These are phyloP conservation scores for Aegilops sharonensis DNA, from an alignment of 176 grass and related monocot species.

Conservation along the genomic window DNA sequence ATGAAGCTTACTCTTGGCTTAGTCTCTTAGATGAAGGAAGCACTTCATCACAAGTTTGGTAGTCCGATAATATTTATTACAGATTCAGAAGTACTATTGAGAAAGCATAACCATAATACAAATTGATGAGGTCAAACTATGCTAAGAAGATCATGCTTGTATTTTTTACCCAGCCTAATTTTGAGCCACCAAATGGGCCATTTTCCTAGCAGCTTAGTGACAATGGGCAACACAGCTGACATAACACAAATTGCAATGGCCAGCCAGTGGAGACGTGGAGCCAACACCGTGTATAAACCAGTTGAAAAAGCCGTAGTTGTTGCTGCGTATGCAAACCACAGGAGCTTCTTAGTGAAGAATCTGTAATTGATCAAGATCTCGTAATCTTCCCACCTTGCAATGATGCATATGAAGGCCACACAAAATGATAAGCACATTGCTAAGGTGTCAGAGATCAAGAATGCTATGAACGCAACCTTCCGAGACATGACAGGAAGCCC, in stretches of 20 bases:
- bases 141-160: not conserved
- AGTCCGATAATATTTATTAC: no score
- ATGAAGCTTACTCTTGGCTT: no score
- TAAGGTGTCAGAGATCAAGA: no score
- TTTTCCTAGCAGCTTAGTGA: not conserved
- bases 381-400: not conserved
- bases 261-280: not conserved
- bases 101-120: not conserved
- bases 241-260: not conserved
- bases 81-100: no score
- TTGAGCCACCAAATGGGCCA: no score
- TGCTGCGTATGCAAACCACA: not conserved
- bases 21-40: no score
- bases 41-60: no score
- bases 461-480: no score
- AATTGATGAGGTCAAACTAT: not conserved
- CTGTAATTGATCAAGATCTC: not conserved
- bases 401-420: no score
- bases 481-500: no score
- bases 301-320: not conserved
- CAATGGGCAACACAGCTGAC: not conserved
- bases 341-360: not conserved
- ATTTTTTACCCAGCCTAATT: not conserved
- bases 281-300: not conserved
- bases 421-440: no score